These are phyloP conservation scores for Xylaria cubensis DNA, from an alignment of 495 filamentous ascomycete species.

Conservation along the genomic window DNA sequence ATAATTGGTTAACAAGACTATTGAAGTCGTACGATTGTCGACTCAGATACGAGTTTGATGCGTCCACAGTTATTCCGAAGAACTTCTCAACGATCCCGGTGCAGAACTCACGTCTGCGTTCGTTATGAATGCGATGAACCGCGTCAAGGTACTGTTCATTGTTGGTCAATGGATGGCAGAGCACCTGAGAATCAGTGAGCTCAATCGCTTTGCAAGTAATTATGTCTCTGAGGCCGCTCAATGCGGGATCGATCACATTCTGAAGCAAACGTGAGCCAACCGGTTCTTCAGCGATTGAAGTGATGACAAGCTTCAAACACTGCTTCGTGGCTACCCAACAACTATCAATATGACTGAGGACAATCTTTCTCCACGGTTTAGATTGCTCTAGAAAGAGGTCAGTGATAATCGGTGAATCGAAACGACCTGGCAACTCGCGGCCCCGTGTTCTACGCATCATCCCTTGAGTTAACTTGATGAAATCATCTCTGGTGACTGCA, in stretches of 20 bases:
- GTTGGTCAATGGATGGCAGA: slow-evolving; percentile 31
- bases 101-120: slow-evolving; percentile 32
- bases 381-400: slow-evolving; percentile 61
- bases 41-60: slow-evolving; percentile 37
- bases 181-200: slow-evolving; percentile 35
- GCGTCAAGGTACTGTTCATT: slow-evolving; percentile 21
- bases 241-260: slow-evolving; percentile 41
- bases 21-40: background rate
- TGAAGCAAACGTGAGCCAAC: slow-evolving; percentile 41
- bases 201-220: slow-evolving; percentile 7
- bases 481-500: slow-evolving; percentile 42
- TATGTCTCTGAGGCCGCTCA: slow-evolving; percentile 24
- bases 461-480: slow-evolving; percentile 45
- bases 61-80: background rate
- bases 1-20: slow-evolving; percentile 34
- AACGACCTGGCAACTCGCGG: slow-evolving; percentile 58
- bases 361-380: slow-evolving; percentile 52
- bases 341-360: slow-evolving; percentile 41
- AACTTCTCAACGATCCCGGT: slow-evolving; percentile 42
- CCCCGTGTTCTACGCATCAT: slow-evolving; percentile 51
- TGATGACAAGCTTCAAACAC: slow-evolving; percentile 46
- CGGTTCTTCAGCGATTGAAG: slow-evolving; percentile 24
- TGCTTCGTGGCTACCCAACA: slow-evolving; percentile 43
- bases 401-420: slow-evolving; percentile 56
- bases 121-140: slow-evolving; percentile 1